phyloP scores from a whole-genome alignment of 2,329 filamentous ascomycete genomes.

The Neodidymelliopsis sp. region DNA sequence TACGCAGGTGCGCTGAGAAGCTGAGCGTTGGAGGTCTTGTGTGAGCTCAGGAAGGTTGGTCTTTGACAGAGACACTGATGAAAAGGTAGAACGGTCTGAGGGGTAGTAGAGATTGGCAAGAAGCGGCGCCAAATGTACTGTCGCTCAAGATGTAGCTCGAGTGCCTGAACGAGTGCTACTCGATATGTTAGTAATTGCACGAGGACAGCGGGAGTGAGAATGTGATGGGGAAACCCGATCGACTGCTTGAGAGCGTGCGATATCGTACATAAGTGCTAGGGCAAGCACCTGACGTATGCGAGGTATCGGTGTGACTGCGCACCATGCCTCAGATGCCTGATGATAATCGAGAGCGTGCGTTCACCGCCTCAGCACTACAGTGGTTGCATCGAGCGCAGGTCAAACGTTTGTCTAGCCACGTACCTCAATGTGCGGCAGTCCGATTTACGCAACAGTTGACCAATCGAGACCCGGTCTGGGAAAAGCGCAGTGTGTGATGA shows the following conservation, averaged over 20 bases:
- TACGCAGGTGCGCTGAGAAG: neutral
- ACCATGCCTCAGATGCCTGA: conserved; percentile 1
- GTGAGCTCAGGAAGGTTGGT: too few species aligned
- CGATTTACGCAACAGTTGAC: neutral
- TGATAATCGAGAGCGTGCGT: neutral
- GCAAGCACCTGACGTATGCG: neutral
- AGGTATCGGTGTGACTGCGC: conserved; percentile 4
- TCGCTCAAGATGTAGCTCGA: too few species aligned
- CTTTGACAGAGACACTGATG: too few species aligned
- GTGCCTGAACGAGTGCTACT: too few species aligned
- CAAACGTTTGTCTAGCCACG: conserved; percentile 1
- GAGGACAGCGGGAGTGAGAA: neutral
- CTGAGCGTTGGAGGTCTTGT: too few species aligned
- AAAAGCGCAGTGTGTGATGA: neutral
- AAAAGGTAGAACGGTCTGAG: too few species aligned
- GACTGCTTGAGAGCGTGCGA: neutral
- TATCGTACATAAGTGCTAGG: neutral
- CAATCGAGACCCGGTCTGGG: neutral
- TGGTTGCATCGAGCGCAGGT: neutral
- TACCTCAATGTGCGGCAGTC: conserved; percentile 2
- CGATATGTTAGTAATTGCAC: neutral
- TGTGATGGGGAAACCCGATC: neutral
- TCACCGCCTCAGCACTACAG: conserved; percentile 4
- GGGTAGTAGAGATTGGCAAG: too few species aligned
- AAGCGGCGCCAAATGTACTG: too few species aligned